Evolutionary conservation across 768 basidiomycete species (phyloP).

Genomic region (Suillus brevipes): DNA sequence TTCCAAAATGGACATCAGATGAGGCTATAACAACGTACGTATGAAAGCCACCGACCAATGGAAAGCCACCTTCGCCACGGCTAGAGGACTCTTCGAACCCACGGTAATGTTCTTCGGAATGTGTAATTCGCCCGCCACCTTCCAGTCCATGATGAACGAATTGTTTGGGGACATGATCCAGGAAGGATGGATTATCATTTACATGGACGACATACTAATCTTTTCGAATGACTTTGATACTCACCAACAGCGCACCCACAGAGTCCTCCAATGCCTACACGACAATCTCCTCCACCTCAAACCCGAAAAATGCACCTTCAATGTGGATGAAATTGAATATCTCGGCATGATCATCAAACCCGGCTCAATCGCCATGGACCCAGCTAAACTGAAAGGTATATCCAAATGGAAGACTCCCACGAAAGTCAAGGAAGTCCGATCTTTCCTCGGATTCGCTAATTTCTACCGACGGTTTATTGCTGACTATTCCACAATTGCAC

Average conservation of each 20-base stretch:
- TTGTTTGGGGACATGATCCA: slow-evolving; percentile 11
- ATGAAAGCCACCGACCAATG: not conserved
- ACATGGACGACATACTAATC: slow-evolving; percentile 31
- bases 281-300: slow-evolving; percentile 35
- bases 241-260: slow-evolving; percentile 13
- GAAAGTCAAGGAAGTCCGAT: not conserved
- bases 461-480: slow-evolving; percentile 33
- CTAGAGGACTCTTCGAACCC: not conserved
- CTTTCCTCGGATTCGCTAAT: slow-evolving; percentile 31
- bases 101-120: slow-evolving; percentile 12
- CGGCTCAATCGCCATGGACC: not conserved
- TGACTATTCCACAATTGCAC: slow-evolving; percentile 25
- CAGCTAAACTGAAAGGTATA: not conserved
- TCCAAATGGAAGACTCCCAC: not conserved
- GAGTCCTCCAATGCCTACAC: slow-evolving; percentile 29
- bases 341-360: not conserved
- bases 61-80: not conserved
- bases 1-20: slow-evolving; percentile 16
- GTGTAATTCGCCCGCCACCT: slow-evolving; percentile 15
- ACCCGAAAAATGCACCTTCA: not conserved
- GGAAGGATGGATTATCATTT: slow-evolving; percentile 24
- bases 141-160: slow-evolving; percentile 34
- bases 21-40: not conserved
- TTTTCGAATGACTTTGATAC: slow-evolving; percentile 13
- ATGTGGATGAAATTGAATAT: not conserved